phyloP scores from a whole-genome alignment of 192 early-diverging fungal genomes.

The Coemansia sp. region DNA sequence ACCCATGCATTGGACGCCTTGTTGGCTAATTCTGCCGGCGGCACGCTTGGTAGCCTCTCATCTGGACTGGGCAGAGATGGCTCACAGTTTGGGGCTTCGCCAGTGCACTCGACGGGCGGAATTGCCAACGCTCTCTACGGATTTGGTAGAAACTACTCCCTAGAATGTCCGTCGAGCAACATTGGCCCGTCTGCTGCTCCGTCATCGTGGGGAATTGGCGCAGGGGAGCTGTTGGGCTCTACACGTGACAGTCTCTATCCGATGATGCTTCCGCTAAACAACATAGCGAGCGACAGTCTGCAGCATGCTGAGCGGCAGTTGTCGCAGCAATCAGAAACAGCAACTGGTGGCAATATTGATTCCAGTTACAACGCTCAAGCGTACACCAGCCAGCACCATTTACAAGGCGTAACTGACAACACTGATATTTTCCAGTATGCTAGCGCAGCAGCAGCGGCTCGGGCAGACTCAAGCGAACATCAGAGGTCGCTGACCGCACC shows the following conservation, averaged over 20 bases:
- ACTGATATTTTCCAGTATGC: not conserved
- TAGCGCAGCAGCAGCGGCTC: not conserved
- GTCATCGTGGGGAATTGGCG: constrained; percentile 16
- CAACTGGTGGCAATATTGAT: not conserved
- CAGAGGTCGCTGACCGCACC: not conserved
- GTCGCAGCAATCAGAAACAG: not conserved
- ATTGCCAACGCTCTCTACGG: not conserved
- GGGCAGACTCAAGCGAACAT: not conserved
- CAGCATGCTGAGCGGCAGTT: constrained; percentile 5
- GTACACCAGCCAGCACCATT: not conserved
- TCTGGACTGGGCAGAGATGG: not conserved
- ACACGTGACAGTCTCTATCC: constrained; percentile 31
- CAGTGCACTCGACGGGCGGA: not conserved
- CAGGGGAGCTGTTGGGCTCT: constrained; percentile 13
- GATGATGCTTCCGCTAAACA: constrained; percentile 29
- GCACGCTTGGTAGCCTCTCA: not conserved
- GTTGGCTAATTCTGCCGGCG: not conserved
- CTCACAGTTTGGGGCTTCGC: constrained; percentile 12
- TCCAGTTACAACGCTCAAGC: not conserved
- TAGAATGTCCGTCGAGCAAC: constrained; percentile 22
- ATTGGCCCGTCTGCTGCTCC: constrained; percentile 3
- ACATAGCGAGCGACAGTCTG: constrained; percentile 1
- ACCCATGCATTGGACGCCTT: constrained; percentile 15
- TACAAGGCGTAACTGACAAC: not conserved
- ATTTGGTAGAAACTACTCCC: constrained; percentile 27